Conservation (phyloP, 2,329 filamentous ascomycete genomes). For the Alternaria sp. region DNA sequence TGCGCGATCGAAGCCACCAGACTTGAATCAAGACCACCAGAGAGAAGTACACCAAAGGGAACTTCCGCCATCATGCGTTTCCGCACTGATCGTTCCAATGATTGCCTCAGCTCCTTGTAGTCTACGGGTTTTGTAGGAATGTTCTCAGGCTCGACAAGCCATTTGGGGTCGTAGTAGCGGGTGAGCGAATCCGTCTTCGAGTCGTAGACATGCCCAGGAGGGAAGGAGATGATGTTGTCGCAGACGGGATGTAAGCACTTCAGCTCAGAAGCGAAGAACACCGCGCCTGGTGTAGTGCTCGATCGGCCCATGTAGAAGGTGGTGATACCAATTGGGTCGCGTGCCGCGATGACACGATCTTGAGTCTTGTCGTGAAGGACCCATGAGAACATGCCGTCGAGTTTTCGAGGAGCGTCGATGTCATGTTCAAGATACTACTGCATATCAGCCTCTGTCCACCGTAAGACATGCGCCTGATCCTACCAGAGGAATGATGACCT, state of each 20-base stretch:
- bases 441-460: slow-evolving; percentile 28
- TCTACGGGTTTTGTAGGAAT: slow-evolving; percentile 83
- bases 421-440: slow-evolving; percentile 87
- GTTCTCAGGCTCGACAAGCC: slow-evolving; percentile 81
- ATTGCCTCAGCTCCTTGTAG: slow-evolving; percentile 80
- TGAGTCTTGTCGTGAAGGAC: slow-evolving; percentile 95
- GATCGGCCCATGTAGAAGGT: slow-evolving; percentile 95
- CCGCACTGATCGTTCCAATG: slow-evolving; percentile 87
- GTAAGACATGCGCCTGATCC: slow-evolving; percentile 43
- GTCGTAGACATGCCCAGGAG: slow-evolving; percentile 94
- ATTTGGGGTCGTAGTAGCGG: slow-evolving; percentile 89
- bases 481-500: slow-evolving; percentile 97
- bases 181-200: slow-evolving; percentile 86
- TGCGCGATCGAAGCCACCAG: slow-evolving; percentile 95
- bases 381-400: slow-evolving; percentile 99
- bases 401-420: slow-evolving; percentile 87
- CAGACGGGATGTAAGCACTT: slow-evolving; percentile 93
- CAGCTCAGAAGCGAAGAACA: slow-evolving; percentile 96
- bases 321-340: slow-evolving; percentile 96
- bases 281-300: slow-evolving; percentile 79
- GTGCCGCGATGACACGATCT: slow-evolving; percentile 90
- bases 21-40: slow-evolving; percentile 94
- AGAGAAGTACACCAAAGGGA: slow-evolving; percentile 93
- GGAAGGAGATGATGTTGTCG: slow-evolving; percentile 93
- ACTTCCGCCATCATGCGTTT: slow-evolving; percentile 99